Evolutionary conservation across 768 basidiomycete genomes (phyloP).

Genomic region (Russula abietina): DNA sequence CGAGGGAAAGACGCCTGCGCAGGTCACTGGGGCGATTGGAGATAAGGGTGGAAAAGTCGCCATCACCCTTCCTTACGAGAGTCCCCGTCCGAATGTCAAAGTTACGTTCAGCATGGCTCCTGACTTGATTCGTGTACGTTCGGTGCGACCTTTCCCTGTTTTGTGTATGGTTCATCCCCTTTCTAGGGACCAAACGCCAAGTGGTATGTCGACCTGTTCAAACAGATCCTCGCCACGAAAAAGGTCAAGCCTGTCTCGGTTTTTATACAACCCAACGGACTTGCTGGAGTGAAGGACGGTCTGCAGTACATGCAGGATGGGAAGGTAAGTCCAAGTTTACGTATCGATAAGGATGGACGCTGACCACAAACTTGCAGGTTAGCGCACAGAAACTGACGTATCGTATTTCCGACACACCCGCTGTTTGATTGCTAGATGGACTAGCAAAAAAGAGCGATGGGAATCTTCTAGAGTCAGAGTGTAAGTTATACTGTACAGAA

Average conservation of each 20-base stretch:
- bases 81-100: conserved; percentile 10
- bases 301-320: conserved; percentile 31
- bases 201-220: conserved; percentile 25
- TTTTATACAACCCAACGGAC: conserved; percentile 27
- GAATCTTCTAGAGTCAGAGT: not conserved
- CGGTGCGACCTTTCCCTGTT: too few species aligned
- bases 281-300: conserved; percentile 27
- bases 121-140: not conserved
- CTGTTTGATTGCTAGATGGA: not conserved
- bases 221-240: conserved; percentile 24
- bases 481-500: too few species aligned
- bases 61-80: conserved; percentile 13
- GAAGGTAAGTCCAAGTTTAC: conserved; percentile 21
- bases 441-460: not conserved
- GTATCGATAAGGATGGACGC: not conserved
- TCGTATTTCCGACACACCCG: conserved; percentile 23
- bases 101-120: not conserved
- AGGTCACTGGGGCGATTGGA: conserved; percentile 15
- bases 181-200: conserved; percentile 23
- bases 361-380: conserved; percentile 8
- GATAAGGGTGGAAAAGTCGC: conserved; percentile 23
- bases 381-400: conserved; percentile 33
- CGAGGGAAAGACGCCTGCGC: conserved; percentile 5
- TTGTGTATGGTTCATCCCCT: not conserved
- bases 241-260: conserved; percentile 28